Evolutionary conservation across 1,284 basidiomycete species (phyloP), one percentile per base, ranked within the genome.

Genomic region (Crepidotus sp.): DNA sequence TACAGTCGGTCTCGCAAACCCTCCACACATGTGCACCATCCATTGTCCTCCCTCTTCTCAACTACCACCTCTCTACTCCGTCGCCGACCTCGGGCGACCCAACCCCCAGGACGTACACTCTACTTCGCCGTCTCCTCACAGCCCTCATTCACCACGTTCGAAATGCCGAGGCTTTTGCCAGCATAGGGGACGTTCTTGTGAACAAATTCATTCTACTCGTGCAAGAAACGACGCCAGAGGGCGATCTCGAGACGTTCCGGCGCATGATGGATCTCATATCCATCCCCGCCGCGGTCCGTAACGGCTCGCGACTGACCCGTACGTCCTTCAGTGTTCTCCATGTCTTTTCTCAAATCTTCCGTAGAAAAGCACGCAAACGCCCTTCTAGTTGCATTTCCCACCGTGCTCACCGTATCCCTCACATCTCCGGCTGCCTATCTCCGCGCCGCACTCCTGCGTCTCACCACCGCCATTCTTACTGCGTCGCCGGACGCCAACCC

Each of bases 71-170:
- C n/a, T 52, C 57, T 6, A 30, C 45, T 6, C 31, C 47, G 14
- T 17, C 43, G 13, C 39, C 38, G 1, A 44, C 45, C 5, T 59
- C 57, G 1, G 55, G 59, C 24, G 62, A 68, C n/a, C 57, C 63
- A 7, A 60, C 70, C 0, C 68, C 70, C n/a, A 51, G 57, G 6
- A 71, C 75, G 0, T 70, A 68, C 46, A 76, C 67, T 0, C 69
- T 86, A 13, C 56, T 85, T 19, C 77, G 81, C 4, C 74, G 85
- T n/a, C 67, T 83, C 2, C 61, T 88, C 4, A 93, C 86, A 0
- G 81, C 89, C 0, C 63, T 90, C 13, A 76, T 85, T 4, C 90
- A 93, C 59, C 87, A 93, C 57, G 82, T 81, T 54, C 80, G 82
- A 48, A 69, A 68, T 15, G 60, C 80, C 0, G 77, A 82, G 15